These are phyloP conservation scores for Suhomyces canberraensis DNA, from an alignment of 805 yeast genomes.

Conservation along the genomic window DNA sequence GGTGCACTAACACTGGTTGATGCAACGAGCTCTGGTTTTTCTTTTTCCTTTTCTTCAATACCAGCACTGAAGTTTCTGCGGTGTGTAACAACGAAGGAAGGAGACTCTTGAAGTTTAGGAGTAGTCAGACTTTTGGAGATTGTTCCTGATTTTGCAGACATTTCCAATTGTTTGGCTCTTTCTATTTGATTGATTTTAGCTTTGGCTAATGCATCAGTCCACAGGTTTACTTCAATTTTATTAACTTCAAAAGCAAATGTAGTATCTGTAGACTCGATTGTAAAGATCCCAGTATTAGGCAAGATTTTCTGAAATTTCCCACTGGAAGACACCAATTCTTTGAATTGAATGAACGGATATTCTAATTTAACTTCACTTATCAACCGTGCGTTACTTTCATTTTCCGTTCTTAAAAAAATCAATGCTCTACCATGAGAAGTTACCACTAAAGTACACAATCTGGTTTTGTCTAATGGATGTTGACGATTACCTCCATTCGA, in stretches of 20 bases:
- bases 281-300: conserved; percentile 49
- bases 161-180: conserved; percentile 2
- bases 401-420: conserved; percentile 45
- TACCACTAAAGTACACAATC: conserved; percentile 51
- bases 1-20: not conserved
- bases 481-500: conserved; percentile 1
- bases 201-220: conserved; percentile 54
- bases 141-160: not conserved
- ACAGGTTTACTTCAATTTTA: conserved; percentile 46
- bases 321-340: conserved; percentile 50
- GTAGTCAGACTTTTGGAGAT: not conserved
- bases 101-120: conserved; percentile 23
- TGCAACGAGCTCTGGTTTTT: not conserved
- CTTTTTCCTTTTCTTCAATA: not conserved
- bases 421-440: conserved; percentile 65
- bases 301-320: conserved; percentile 28
- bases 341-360: conserved; percentile 51
- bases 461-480: conserved; percentile 31
- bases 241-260: conserved; percentile 59
- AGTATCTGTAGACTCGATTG: conserved; percentile 51
- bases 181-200: conserved; percentile 22
- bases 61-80: conserved; percentile 6
- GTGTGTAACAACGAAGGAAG: conserved; percentile 14
- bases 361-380: conserved; percentile 53
- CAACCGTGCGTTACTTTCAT: conserved; percentile 40